A percentile compares a stretch with the other conserved stretches of the same genome.
Conservation (phyloP, 202 grass and related monocot genomes). For the Setaria italica region DNA sequence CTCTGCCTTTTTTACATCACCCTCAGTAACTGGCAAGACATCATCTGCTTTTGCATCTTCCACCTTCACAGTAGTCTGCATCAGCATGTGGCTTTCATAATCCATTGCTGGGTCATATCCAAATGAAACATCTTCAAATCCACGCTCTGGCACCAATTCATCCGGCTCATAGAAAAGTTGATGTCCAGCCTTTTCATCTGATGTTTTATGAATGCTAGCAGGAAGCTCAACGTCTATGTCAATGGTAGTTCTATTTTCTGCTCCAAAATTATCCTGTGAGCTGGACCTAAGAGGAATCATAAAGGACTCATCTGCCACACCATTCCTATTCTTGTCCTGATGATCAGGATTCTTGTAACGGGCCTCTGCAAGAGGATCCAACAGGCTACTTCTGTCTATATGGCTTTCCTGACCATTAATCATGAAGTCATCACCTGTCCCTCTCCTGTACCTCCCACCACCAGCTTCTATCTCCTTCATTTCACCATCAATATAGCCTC, state of each 20-base stretch:
- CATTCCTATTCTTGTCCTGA: conserved; percentile 58
- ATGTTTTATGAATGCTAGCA: conserved; percentile 36
- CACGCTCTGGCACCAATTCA: conserved; percentile 80
- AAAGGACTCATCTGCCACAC: conserved; percentile 77
- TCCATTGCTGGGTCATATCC: conserved; percentile 85
- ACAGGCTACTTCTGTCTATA: conserved; percentile 52
- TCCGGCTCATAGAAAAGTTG: conserved; percentile 87
- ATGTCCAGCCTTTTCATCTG: conserved; percentile 46
- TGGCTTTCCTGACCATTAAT: conserved; percentile 69
- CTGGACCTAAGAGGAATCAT: conserved; percentile 82
- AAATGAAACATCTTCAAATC: conserved; percentile 61
- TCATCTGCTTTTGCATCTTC: conserved; percentile 56
- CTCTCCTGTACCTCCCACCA: conserved; percentile 63
- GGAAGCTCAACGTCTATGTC: conserved; percentile 82
- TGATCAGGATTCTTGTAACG: conserved; percentile 51
- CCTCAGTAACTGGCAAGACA: conserved; percentile 38
- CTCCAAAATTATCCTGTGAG: conserved; percentile 52
- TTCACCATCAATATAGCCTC: conserved; percentile 49
- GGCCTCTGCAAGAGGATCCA: conserved; percentile 75
- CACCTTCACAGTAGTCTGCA: conserved; percentile 55
- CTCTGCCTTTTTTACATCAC: conserved; percentile 59
- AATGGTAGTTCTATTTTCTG: conserved; percentile 63
- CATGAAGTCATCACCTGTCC: conserved; percentile 73
- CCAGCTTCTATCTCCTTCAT: conserved; percentile 91
- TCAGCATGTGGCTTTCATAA: conserved; percentile 60